Evolutionary conservation across 352 stramenopile species (phyloP).

Genomic region (Blastocystis sp.): DNA sequence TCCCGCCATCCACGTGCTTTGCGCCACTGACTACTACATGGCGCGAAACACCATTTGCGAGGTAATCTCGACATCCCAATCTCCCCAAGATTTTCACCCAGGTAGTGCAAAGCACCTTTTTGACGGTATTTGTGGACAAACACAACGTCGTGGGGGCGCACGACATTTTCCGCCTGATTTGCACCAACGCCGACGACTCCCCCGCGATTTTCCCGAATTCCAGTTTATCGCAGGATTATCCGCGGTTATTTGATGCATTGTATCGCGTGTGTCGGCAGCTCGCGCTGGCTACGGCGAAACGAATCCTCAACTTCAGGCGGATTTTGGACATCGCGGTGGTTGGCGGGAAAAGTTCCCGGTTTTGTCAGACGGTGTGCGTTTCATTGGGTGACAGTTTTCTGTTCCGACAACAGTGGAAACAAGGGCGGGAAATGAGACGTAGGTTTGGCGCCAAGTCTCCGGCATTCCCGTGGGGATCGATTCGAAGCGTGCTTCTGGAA

Average conservation of each 20-base stretch:
- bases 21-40: background rate
- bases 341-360: background rate
- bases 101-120: background rate
- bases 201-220: background rate
- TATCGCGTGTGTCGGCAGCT: background rate
- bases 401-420: background rate
- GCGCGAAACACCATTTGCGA: background rate
- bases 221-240: background rate
- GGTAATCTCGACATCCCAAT: background rate
- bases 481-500: slow-evolving; percentile 7
- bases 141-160: background rate
- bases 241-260: background rate
- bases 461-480: background rate
- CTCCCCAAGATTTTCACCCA: background rate
- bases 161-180: background rate
- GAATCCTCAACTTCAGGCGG: background rate
- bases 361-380: background rate
- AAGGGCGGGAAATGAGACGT: background rate
- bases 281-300: background rate
- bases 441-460: background rate
- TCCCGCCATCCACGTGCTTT: background rate
- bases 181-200: background rate
- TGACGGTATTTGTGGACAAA: background rate
- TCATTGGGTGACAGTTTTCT: background rate
- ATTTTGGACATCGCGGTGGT: background rate